These are phyloP conservation scores for grape (Vitis vinifera) DNA, from an alignment of 164 flowering plant genomes.

Conservation along the genomic window DNA sequence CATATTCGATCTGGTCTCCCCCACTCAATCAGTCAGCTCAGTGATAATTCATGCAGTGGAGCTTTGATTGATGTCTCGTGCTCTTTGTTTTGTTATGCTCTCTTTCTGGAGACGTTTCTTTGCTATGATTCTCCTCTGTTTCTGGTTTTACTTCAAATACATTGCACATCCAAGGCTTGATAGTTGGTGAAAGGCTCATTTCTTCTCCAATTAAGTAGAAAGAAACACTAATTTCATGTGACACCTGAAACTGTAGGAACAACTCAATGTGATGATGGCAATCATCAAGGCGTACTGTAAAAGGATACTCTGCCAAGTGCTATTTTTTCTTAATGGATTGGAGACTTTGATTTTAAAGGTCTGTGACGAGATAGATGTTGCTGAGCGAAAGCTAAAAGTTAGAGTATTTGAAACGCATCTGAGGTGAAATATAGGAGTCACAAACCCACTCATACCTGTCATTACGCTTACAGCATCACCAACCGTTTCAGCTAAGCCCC, in stretches of 20 bases:
- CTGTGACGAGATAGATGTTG: slow-evolving; percentile 80
- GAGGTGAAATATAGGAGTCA: slow-evolving; percentile 61
- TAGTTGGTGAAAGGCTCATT: slow-evolving; percentile 24
- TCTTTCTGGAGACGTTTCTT: too few relatives aligned
- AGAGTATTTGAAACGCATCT: slow-evolving; percentile 91
- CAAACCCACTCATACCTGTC: slow-evolving; percentile 34
- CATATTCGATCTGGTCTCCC: too few relatives aligned
- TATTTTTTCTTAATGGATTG: slow-evolving; percentile 65
- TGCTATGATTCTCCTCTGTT: too few relatives aligned
- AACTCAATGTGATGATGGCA: slow-evolving; percentile 35
- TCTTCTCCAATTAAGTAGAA: slow-evolving; percentile 26
- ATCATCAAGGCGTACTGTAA: slow-evolving; percentile 24
- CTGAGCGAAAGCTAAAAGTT: slow-evolving; percentile 84
- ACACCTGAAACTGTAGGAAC: slow-evolving; percentile 32
- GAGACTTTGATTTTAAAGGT: slow-evolving; percentile 73
- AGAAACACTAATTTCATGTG: slow-evolving; percentile 2
- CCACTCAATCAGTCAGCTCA: too few relatives aligned
- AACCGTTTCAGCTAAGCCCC: not conserved
- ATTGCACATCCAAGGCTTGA: slow-evolving; percentile 17
- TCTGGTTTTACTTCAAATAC: slow-evolving; percentile 9
- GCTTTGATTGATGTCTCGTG: too few relatives aligned
- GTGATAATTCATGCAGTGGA: too few relatives aligned
- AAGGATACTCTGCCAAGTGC: slow-evolving; percentile 30
- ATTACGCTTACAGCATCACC: slow-evolving; percentile 50
- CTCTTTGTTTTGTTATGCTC: too few relatives aligned